phyloP scores from a whole-genome alignment of 176 grass and related monocot species.

The Oryza meridionalis region DNA sequence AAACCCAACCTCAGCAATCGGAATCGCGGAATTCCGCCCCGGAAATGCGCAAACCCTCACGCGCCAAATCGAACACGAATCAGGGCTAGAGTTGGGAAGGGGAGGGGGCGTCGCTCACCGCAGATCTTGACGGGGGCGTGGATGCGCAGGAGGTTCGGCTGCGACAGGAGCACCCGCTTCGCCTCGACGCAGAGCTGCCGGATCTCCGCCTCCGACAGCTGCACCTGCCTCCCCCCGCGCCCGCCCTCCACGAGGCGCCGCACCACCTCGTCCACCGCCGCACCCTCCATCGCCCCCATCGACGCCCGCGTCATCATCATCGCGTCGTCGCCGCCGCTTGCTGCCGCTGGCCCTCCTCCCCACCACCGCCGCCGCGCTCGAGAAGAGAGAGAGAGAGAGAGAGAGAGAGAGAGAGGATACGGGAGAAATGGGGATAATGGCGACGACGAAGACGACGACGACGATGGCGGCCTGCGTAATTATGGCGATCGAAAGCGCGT shows the following conservation, averaged over 20 bases:
- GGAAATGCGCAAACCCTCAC: background rate
- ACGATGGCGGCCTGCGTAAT: conserved; percentile 11
- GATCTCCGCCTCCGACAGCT: conserved; percentile 74
- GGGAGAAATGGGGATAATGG: conserved; percentile 24
- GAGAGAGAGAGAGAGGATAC: background rate
- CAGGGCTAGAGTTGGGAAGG: background rate
- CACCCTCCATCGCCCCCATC: conserved; percentile 58
- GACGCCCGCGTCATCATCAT: conserved; percentile 85
- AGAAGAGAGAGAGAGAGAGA: background rate
- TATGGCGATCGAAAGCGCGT: conserved; percentile 49
- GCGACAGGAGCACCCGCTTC: conserved; percentile 64
- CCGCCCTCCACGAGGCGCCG: conserved; percentile 64
- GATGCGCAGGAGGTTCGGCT: conserved; percentile 69
- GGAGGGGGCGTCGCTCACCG: conserved; percentile 38
- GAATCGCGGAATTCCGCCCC: background rate
- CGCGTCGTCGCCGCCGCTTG: background rate
- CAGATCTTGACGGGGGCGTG: conserved; percentile 82
- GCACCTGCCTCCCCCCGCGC: conserved; percentile 56
- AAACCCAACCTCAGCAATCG: background rate
- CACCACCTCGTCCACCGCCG: conserved; percentile 66
- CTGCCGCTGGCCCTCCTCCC: background rate
- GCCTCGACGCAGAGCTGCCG: conserved; percentile 69
- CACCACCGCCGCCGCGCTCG: background rate
- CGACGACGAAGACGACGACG: background rate
- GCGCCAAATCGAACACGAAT: background rate